Evolutionary conservation across 495 filamentous ascomycete species (phyloP), one percentile per base, ranked within the genome.

Genomic region (Lasiosphaeria miniovina): DNA sequence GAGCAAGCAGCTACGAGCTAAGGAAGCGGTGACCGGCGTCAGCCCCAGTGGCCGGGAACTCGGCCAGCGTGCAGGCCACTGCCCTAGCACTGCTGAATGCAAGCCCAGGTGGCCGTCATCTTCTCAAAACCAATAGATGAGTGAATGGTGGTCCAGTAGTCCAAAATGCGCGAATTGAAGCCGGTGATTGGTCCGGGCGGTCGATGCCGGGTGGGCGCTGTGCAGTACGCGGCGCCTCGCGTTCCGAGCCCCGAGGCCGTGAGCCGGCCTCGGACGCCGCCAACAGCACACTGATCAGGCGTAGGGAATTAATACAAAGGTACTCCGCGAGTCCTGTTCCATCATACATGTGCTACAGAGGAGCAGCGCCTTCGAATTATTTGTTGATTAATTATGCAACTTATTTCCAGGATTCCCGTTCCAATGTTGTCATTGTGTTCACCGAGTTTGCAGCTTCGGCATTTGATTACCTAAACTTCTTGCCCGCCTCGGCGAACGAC

Each of bases 401-500:
- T 24, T 24, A 24, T 24, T 24, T 24, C 24, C 24, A 24, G 24
- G 24, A 24, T 24, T 24, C 24, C 2, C 24, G 24, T 24, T 24
- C 24, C 24, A 24, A 24, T 24, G 24, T 24, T 24, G 24, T 24
- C 24, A 24, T 24, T 24, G 24, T 24, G 24, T 24, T 24, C 24
- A 24, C 24, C 2, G 24, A 24, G 24, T 24, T 24, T 24, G 24
- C 24, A 24, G 24, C 24, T 24, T 24, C 24, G 24, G 24, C 24
- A 24, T 24, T 24, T 24, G 24, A 24, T n/a, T 14, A 60, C 51
- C 71, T 59, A 60, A 79, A 81, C 64, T 71, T 73, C 69, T 71
- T 79, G 63, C 80, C 78, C 10, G 82, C 82, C 51, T 84, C 82
- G 36, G 66, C 60, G 59, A 87, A 83, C 17, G 61, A 76, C 69